Evolutionary conservation across 1,284 basidiomycete species (phyloP), one percentile per base, ranked within the genome.

Genomic region (Apiotrichum porosum): DNA sequence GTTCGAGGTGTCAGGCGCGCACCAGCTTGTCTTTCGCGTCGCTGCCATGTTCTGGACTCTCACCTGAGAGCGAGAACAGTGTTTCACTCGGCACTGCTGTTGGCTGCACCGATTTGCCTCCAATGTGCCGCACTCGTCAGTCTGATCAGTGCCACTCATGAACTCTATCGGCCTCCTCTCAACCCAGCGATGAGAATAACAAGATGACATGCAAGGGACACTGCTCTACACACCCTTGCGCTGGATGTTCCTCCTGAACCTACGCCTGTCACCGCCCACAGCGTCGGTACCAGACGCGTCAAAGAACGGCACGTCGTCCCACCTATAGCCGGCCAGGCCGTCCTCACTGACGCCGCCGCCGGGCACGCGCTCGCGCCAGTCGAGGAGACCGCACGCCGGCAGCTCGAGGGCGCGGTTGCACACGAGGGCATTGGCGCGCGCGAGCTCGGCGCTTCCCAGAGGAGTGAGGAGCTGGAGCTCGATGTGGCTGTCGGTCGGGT

Each of bases 191-290:
- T n/a, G n/a, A n/a, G n/a, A n/a, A n/a, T n/a, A n/a, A 28, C 8
- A 28, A 6, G 26, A 6, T 6, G 26, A 28, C 26, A 28, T 28
- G 12, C 12, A 28, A 6, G 12, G 6, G 26, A 28, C 26, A 18
- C 15, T 19, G n/a, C 9, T 35, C 46, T 54, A 63, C 49, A 54
- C 43, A 15, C 80, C 82, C 60, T 80, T 82, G 32, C 91, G 78
- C 88, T 93, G 91, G 63, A 97, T 69, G 75, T 95, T 95, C 65
- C 90, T 78, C 66, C 92, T 79, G 39, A 90, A 82, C 37, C 83
- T 75, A 61, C 85, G 77, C 61, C 79, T 81, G 52, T 85, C 85
- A 8, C 78, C 81, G 5, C 89, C 71, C 0, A 73, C 69, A 8
- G 69, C 71, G 33, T 61, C 68, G 5, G 80, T 81, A 40, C 80